A percentile compares a stretch with the other conserved stretches of the same genome.
phyloP scores from a whole-genome alignment of 73 alveolate species.

The Paramecium pentaurelia region DNA sequence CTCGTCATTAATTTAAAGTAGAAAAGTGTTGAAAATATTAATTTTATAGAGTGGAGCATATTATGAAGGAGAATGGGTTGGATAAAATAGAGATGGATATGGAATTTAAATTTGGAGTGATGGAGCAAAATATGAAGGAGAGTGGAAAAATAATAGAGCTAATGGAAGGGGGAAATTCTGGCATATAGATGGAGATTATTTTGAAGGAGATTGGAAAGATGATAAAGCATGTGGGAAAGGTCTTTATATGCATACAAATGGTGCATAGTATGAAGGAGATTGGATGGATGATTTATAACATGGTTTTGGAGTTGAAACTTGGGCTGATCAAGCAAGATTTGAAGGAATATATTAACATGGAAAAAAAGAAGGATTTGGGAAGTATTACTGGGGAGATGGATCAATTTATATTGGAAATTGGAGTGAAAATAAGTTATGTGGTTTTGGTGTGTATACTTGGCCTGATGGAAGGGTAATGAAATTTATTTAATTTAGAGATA shows the following conservation, averaged over 20 bases:
- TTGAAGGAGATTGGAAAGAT: constrained; percentile 64
- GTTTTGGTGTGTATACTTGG: constrained; percentile 79
- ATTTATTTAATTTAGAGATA: background rate
- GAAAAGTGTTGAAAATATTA: background rate
- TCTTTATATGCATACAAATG: constrained; percentile 54
- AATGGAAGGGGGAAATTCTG: constrained; percentile 64
- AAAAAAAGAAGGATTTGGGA: constrained; percentile 77
- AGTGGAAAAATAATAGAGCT: constrained; percentile 58
- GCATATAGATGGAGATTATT: constrained; percentile 65
- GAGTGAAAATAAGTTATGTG: constrained; percentile 71
- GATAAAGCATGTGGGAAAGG: constrained; percentile 63
- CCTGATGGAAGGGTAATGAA: constrained; percentile 58
- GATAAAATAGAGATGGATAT: constrained; percentile 66
- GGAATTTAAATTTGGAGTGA: constrained; percentile 57
- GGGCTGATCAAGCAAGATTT: constrained; percentile 75
- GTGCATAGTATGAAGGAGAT: constrained; percentile 65
- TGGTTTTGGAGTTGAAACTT: constrained; percentile 68
- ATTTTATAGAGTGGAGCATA: constrained; percentile 43
- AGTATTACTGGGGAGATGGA: constrained; percentile 69
- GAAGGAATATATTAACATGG: constrained; percentile 72
- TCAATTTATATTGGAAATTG: constrained; percentile 71
- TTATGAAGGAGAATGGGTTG: constrained; percentile 63
- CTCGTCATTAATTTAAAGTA: constrained; percentile 35
- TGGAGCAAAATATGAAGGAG: constrained; percentile 64
- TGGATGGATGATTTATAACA: constrained; percentile 69